phyloP scores from a whole-genome alignment of 352 stramenopile species.

The Globisporangium nunn region DNA sequence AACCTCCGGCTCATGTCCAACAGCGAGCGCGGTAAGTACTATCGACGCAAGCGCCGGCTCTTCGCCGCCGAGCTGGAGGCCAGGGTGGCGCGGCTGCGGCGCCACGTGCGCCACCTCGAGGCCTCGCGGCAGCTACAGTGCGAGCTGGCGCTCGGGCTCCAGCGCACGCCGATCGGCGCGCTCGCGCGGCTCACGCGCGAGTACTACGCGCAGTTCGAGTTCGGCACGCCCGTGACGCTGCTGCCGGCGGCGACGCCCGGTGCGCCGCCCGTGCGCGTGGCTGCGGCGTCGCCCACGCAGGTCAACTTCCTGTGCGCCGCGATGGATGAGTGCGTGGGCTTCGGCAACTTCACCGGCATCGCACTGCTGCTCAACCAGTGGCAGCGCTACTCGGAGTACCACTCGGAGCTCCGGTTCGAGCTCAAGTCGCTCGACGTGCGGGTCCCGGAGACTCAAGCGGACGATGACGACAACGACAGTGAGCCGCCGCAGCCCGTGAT shows the following conservation, averaged over 20 bases:
- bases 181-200: slow-evolving; percentile 32
- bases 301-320: slow-evolving; percentile 28
- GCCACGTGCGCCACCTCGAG: slow-evolving; percentile 34
- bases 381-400: slow-evolving; percentile 48
- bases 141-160: slow-evolving; percentile 19
- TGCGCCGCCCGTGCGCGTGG: slow-evolving; percentile 13
- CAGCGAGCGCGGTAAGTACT: slow-evolving; percentile 62
- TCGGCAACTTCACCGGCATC: slow-evolving; percentile 34
- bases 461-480: slow-evolving; percentile 1
- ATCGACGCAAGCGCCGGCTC: slow-evolving; percentile 41
- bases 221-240: slow-evolving; percentile 29
- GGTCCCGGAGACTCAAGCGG: background rate
- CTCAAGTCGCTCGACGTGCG: slow-evolving; percentile 35
- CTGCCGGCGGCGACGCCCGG: slow-evolving; percentile 10
- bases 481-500: slow-evolving; percentile 18
- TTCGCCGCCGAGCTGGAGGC: slow-evolving; percentile 31
- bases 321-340: slow-evolving; percentile 30
- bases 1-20: slow-evolving; percentile 49
- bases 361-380: slow-evolving; percentile 38
- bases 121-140: slow-evolving; percentile 24
- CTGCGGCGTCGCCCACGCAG: slow-evolving; percentile 18
- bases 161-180: slow-evolving; percentile 14
- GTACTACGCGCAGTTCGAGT: slow-evolving; percentile 46
- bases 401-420: slow-evolving; percentile 33
- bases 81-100: slow-evolving; percentile 32